These are phyloP conservation scores for Vitis rupestris DNA, from an alignment of 164 flowering plant genomes.

Conservation along the genomic window DNA sequence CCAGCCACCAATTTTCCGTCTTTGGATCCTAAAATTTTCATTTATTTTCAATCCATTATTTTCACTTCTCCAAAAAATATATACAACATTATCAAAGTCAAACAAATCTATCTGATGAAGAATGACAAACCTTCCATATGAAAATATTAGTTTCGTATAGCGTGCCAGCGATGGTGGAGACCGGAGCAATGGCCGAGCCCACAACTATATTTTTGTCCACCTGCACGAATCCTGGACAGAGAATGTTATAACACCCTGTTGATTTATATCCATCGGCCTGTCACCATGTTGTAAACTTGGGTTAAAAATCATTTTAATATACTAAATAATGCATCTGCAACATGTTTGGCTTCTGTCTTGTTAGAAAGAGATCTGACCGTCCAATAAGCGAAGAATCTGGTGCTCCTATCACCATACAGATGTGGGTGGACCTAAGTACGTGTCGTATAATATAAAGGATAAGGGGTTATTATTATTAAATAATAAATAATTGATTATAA, in stretches of 20 bases:
- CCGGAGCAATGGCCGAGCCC: not conserved
- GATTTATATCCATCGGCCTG: not conserved
- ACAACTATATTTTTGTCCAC: not conserved
- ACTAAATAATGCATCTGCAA: not conserved
- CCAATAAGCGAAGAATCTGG: not conserved
- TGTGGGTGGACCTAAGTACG: not conserved
- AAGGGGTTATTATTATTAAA: too few relatives aligned
- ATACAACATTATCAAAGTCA: not conserved
- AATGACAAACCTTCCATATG: not conserved
- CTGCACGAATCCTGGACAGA: constrained; percentile 3
- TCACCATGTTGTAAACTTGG: not conserved
- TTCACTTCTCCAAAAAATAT: not conserved
- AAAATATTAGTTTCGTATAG: not conserved
- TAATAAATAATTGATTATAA: too few relatives aligned
- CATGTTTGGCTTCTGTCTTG: not conserved
- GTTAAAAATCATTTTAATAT: not conserved
- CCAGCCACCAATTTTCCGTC: constrained; percentile 48
- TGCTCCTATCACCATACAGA: not conserved
- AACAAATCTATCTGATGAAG: too few relatives aligned
- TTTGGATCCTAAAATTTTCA: constrained; percentile 20
- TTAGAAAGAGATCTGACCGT: not conserved
- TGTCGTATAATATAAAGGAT: too few relatives aligned
- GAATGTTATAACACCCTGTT: constrained; percentile 1
- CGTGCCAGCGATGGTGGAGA: not conserved
- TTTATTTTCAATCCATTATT: not conserved